Evolutionary conservation across 176 grass and related monocot genomes (phyloP), one percentile per base, ranked within the genome.

Genomic region (Rhipidocladum racemiflorum): DNA sequence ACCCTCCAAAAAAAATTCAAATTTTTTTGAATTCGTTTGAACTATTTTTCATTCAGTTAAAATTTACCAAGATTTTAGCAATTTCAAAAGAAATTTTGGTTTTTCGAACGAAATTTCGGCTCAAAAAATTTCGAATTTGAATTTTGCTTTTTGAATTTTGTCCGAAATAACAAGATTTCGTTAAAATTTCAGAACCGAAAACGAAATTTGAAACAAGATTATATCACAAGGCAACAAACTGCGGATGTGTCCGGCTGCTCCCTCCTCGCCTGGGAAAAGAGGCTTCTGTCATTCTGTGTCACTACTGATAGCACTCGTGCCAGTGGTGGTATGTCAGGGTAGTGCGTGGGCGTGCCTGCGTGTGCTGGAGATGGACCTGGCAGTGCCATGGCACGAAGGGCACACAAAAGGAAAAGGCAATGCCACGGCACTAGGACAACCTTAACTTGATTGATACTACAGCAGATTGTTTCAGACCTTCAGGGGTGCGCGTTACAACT

Each of bases 331-430:
- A 27, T 81, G 83, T 24, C 88, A 82, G 76, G n/a, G 59, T 81
- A 68, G 85, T 81, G 85, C 77, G 69, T 76, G 65, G 72, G 78
- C 88, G 88, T 89, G 78, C 72, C 83, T 57, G 87, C 65, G 71
- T 24, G 62, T 44, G 63, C 63, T 24, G 64, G 72, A 38, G 77
- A 78, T 53, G 78, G 78, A 28, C 75, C 87, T 79, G 62, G 49
- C 77, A 71, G 59, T 14, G 50, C 48, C 79, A 80, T 24, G 62
- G 8, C 61, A 3, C 3, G 3, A 1, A 68, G 16, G 55, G 30
- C 81, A 66, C 57, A 35, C 38, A 50, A 72, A 80, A 42, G 68
- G 61, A 30, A 36, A 1, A 28, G 44, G 5, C 74, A 49, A 66
- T 21, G 21, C 55, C 67, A 13, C 45, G 18, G 32, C 61, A 42